Evolutionary conservation across 495 filamentous ascomycete genomes (phyloP).

Genomic region (Parathielavia hyrcaniae): DNA sequence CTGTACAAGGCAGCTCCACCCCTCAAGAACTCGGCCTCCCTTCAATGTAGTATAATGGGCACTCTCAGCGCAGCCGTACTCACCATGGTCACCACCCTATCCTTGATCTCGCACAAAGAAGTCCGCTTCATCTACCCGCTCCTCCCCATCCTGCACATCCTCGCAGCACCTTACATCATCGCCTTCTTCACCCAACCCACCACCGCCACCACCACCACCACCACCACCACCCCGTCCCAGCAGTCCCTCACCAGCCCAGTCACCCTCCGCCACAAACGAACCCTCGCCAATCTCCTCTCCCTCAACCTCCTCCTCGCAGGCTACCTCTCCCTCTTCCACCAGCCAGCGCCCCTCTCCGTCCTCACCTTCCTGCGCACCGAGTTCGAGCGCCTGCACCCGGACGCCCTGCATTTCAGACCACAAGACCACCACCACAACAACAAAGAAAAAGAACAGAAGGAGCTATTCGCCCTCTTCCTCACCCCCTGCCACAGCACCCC

Average conservation of each 20-base stretch:
- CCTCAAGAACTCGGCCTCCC: slow-evolving; percentile 28
- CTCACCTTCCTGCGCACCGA: slow-evolving; percentile 66
- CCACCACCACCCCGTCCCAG: slow-evolving; percentile 5
- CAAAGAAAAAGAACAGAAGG: slow-evolving; percentile 19
- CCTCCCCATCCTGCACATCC: slow-evolving; percentile 74
- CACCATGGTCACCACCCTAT: slow-evolving; percentile 57
- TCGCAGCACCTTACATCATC: slow-evolving; percentile 61
- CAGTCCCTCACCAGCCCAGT: slow-evolving; percentile 18
- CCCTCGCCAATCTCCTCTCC: slow-evolving; percentile 53
- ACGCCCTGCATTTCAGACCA: slow-evolving; percentile 25
- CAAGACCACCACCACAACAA: background rate
- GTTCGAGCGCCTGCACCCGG: slow-evolving; percentile 50
- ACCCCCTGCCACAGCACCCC: slow-evolving; percentile 97
- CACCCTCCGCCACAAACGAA: slow-evolving; percentile 44
- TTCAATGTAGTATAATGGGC: slow-evolving; percentile 41
- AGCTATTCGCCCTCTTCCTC: slow-evolving; percentile 77
- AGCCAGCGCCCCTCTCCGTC: slow-evolving; percentile 67
- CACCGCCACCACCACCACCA: too few species aligned
- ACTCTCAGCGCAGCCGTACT: slow-evolving; percentile 60
- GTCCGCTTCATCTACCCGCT: slow-evolving; percentile 95
- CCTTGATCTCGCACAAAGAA: slow-evolving; percentile 89
- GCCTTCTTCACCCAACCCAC: slow-evolving; percentile 53
- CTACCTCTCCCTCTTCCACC: slow-evolving; percentile 72
- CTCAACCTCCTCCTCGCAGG: slow-evolving; percentile 64
- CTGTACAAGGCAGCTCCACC: slow-evolving; percentile 48